Percentiles rank a stretch among this genome's conserved stretches.
Evolutionary conservation across 345 rosid genomes (phyloP).

Genomic region (Eucalyptus victrix): DNA sequence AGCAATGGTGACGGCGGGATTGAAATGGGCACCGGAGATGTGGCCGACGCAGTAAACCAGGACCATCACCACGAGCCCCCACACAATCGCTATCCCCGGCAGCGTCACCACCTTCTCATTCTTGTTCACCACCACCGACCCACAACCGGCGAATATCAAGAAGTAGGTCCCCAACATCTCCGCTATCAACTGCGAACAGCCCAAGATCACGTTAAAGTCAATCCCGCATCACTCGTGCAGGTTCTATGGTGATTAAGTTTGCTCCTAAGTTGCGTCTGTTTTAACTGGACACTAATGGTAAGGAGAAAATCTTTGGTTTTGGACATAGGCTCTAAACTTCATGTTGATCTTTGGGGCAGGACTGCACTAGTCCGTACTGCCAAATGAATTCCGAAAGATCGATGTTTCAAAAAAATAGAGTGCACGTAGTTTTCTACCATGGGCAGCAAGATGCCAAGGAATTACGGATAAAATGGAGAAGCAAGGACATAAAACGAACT

Average conservation of each 20-base stretch:
- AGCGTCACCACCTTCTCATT: constrained; percentile 55
- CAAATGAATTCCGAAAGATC: not conserved
- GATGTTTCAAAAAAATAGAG: not conserved
- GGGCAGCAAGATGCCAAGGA: not conserved
- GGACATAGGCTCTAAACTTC: not conserved
- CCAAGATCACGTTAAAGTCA: not conserved
- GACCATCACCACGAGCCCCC: constrained; percentile 89
- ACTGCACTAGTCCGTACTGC: not conserved
- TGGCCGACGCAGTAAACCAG: constrained; percentile 78
- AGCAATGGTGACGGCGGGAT: constrained; percentile 92
- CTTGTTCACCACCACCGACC: constrained; percentile 59
- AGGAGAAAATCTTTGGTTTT: not conserved
- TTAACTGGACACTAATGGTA: not conserved
- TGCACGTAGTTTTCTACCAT: not conserved
- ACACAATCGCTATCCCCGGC: constrained; percentile 67
- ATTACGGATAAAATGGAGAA: not conserved
- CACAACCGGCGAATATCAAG: constrained; percentile 85
- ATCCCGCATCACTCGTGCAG: not conserved
- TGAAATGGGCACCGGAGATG: constrained; percentile 96
- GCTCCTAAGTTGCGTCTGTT: not conserved
- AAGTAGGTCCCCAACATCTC: constrained; percentile 80
- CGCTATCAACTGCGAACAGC: constrained; percentile 43
- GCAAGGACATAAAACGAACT: not conserved
- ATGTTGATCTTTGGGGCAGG: not conserved
- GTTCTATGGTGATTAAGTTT: not conserved